phyloP scores from a whole-genome alignment of 208 protist species.

The Acanthamoeba rhysodes region DNA sequence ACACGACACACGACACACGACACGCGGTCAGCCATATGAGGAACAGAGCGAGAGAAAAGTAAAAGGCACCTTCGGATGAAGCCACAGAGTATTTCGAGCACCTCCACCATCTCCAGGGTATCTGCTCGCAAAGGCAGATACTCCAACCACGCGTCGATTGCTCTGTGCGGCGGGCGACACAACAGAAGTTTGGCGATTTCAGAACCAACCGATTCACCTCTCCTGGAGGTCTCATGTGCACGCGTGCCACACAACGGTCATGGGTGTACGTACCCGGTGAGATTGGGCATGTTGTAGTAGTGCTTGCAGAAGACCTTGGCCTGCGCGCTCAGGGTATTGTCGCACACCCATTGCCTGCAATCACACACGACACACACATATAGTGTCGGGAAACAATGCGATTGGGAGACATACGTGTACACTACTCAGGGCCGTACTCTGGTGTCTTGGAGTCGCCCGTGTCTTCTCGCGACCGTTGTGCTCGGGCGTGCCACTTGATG shows the following conservation, averaged over 20 bases:
- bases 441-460: background rate
- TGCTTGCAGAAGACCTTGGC: conserved; percentile 42
- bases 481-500: conserved; percentile 26
- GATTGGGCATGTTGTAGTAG: conserved; percentile 58
- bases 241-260: background rate
- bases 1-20: background rate
- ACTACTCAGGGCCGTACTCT: background rate
- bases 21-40: background rate
- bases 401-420: background rate
- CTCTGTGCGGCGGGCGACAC: background rate
- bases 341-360: conserved; percentile 22
- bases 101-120: conserved; percentile 22
- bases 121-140: background rate
- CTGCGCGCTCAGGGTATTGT: conserved; percentile 35
- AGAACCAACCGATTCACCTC: background rate
- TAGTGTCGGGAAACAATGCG: too few species aligned
- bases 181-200: background rate
- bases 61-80: background rate
- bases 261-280: background rate
- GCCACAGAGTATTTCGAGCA: background rate
- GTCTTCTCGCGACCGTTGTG: background rate
- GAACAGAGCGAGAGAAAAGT: background rate
- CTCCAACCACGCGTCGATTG: conserved; percentile 13
- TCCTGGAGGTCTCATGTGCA: background rate
- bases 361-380: background rate